Evolutionary conservation across 2,329 filamentous ascomycete species (phyloP), one percentile per base, ranked within the genome.

Genomic region (Xylaria sp.): DNA sequence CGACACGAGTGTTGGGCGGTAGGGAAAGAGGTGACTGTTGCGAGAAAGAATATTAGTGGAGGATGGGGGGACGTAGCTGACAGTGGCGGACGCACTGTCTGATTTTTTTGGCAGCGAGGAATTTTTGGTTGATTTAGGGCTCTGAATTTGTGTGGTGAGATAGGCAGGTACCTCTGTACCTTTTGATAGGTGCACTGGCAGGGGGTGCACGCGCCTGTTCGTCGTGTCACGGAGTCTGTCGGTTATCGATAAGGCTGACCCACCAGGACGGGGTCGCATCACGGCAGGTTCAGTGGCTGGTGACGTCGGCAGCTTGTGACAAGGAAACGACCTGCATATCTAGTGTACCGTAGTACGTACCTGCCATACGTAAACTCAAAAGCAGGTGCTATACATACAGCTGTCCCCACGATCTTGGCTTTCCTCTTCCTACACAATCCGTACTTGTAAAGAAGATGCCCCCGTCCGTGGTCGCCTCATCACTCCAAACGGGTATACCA

Each of bases 111-210:
- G 59, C 61, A 11, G 57, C 46, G 54, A 59, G 57, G 61, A 49
- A 59, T 69, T 68, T 67, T 68, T 65, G 53, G 64, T 65, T 65
- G 53, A 63, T 64, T 71, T 71, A 71, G 69, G 69, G 69, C 63
- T 70, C 62, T 13, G 54, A 59, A 59, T 65, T 70, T 71, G 68
- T 71, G 69, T 68, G 68, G 58, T 60, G 52, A 47, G 42, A 16
- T 44, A 49, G 47, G 47, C 16, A 49, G 50, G 52, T 58, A 50
- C 51, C 6, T 30, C 37, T 35, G 44, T 48, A 55, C 19, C 6
- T 5, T 30, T 30, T 30, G 23, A 30, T 30, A 30, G 23, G 23
- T 30, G 23, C 23, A 30, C 23, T 5, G 23, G 23, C 23, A 30
- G 23, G 23, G 23, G 23, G 23, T 30, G 23, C 23, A 30, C 23